Evolutionary conservation across 768 basidiomycete species (phyloP), one percentile per base, ranked within the genome.

Genomic region (Rhizopogon rudus): DNA sequence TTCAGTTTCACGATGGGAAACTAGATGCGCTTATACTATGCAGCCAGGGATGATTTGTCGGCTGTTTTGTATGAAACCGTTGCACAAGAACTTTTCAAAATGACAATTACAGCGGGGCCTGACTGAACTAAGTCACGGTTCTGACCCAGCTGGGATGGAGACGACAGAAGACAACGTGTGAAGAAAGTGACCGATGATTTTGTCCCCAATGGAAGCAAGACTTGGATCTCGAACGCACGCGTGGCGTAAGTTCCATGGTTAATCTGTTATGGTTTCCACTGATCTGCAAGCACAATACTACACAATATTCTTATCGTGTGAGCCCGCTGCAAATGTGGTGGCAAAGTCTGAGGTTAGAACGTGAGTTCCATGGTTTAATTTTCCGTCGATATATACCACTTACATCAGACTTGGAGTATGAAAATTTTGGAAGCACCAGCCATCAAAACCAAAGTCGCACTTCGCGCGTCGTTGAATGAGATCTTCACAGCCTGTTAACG

Each of bases 81-180:
- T 5, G 31, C 44, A 42, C 10, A 46, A 40, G 7, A 45, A 17
- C 12, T 16, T 33, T 14, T 40, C 28, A 33, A 25, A 50, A 41
- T 57, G 37, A 43, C 57, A 42, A 12, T 3, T 17, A 52, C 51
- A 54, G 40, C 56, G 95, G 94, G 94, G 95, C 28, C 74, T 97
- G 42, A 98, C 96, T 0, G 96, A 98, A 71, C 92, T 96, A 0
- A 93, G 98, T 62, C 93, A 97, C 65, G 96, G 96, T 22, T 98
- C 95, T 2, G 96, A 98, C 63, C 95, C 95, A 14, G 87, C 86
- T n/a, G 85, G 87, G n/a, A 98, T 98, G 9, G 31, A 31, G 31
- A 35, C 10, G 12, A 13, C 35, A 35, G 96, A 91, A 95, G 65
- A 97, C 96, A 1, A 86, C 81, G 28, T 96, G 93, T 10, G 83